Conservation (phyloP, 2,329 filamentous ascomycete genomes). For the Neurospora crassa region DNA sequence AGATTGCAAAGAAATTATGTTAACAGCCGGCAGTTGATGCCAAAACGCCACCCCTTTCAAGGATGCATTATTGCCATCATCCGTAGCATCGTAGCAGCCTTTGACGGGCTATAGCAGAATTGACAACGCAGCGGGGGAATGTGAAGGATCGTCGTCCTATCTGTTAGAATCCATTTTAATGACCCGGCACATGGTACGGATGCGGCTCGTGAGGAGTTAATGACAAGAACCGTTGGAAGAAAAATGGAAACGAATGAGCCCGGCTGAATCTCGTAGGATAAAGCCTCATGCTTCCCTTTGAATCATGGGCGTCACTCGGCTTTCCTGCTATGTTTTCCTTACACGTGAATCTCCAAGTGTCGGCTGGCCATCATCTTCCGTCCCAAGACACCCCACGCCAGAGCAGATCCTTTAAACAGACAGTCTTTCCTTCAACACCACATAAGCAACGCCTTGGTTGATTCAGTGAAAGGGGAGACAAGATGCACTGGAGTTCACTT, state of each 20-base stretch:
- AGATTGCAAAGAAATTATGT: constrained; percentile 5
- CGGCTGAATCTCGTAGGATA: not conserved
- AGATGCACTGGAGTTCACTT: constrained; percentile 13
- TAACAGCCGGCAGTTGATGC: constrained; percentile 6
- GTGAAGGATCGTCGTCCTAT: not conserved
- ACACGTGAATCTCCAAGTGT: not conserved
- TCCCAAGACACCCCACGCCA: not conserved
- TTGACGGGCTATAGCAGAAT: not conserved
- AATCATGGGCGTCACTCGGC: not conserved
- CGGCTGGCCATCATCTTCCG: not conserved
- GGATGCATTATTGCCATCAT: not conserved
- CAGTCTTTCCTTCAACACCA: not conserved
- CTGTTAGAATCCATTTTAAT: not conserved
- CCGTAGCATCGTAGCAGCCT: not conserved
- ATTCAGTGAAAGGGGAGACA: not conserved
- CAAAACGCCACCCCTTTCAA: not conserved
- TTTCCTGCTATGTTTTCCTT: not conserved
- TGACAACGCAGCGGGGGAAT: not conserved
- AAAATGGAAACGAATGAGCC: not conserved
- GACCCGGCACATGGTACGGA: not conserved
- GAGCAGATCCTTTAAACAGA: not conserved
- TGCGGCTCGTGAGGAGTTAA: not conserved
- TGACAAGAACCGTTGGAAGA: not conserved
- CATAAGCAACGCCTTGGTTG: not conserved
- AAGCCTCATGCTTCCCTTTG: not conserved